Percentiles rank a stretch among this genome's conserved stretches.
Evolutionary conservation across 2,329 filamentous ascomycete species (phyloP).

Genomic region (Ilyonectria mors-panacis): DNA sequence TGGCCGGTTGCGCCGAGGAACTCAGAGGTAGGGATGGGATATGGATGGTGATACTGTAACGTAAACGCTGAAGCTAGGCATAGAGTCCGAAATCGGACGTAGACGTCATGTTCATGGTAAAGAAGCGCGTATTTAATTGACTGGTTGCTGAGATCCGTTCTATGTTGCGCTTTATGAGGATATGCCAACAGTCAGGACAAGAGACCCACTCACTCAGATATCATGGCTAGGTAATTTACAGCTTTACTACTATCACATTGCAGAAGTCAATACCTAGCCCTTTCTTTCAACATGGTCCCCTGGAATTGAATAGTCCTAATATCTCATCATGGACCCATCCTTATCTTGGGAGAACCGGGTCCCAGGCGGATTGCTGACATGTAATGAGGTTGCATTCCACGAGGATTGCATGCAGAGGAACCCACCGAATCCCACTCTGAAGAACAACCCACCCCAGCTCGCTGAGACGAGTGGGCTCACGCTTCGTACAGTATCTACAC

Average conservation of each 20-base stretch:
- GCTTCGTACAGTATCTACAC: constrained; percentile 6
- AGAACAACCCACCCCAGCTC: constrained; percentile 1
- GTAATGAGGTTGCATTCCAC: constrained; percentile 1
- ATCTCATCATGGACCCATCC: not conserved
- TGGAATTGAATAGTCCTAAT: not conserved
- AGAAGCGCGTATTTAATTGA: too few species aligned
- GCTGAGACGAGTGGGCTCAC: not conserved
- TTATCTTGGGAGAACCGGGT: not conserved
- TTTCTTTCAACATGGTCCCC: not conserved
- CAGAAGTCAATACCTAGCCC: not conserved
- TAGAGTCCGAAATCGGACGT: not conserved
- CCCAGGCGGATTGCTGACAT: not conserved
- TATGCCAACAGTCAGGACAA: not conserved
- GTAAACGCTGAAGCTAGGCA: not conserved
- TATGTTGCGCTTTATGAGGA: not conserved
- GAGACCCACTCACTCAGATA: not conserved
- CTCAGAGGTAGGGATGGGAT: not conserved
- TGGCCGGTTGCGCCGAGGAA: constrained; percentile 18
- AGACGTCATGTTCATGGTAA: too few species aligned
- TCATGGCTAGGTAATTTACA: not conserved
- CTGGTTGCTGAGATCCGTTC: not conserved
- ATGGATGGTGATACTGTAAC: not conserved
- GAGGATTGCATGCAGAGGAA: constrained; percentile 1
- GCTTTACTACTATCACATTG: not conserved
- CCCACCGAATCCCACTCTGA: not conserved